Evolutionary conservation across 306 rosid species (phyloP), one percentile per base, ranked within the genome.

Genomic region (Malus sylvestris): DNA sequence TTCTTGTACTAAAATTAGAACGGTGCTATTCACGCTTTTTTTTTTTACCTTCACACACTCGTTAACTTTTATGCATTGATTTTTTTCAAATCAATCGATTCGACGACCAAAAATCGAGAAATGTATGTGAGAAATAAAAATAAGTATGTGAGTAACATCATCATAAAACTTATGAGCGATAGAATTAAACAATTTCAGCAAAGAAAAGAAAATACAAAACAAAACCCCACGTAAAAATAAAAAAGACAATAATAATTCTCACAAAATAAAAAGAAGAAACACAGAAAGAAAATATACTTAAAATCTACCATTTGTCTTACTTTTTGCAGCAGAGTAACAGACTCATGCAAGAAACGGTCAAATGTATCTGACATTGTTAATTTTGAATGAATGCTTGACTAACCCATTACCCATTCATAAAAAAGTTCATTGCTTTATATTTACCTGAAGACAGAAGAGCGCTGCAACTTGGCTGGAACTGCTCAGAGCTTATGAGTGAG

Each of bases 391-490:
- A 70, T 18, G 52, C 16, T 35, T 76, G 38, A 52, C 68, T 9
- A 51, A 68, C 55, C 38, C 67, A 70, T 20, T 16, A 63, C 12
- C 16, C 19, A 71, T 25, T 38, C 10, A 22, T 59, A 22, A 10
- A 11, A 30, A 74, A 51, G 64, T 22, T 32, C 46, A 70, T 35
- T 45, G 66, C 75, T 57, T 58, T 22, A 74, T 74, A 79, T 81
- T 75, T 80, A 91, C 97, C 86, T 60, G 84, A 74, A 72, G 52
- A 79, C 25, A 35, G 8, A 35, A 35, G 40, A 35, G 8, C 49
- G 82, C 78, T n/a, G 79, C 40, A 74, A 75, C 81, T 74, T 73
- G 82, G 85, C 74, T 55, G 81, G 76, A 16, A 52, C 27, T 64
- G 33, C 64, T 67, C 72, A 79, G 45, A 73, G 77, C 52, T 61